Percentiles rank a stretch among this genome's conserved stretches.
Conservation (phyloP, 2,329 filamentous ascomycete genomes). For the Capronia epimyces region DNA sequence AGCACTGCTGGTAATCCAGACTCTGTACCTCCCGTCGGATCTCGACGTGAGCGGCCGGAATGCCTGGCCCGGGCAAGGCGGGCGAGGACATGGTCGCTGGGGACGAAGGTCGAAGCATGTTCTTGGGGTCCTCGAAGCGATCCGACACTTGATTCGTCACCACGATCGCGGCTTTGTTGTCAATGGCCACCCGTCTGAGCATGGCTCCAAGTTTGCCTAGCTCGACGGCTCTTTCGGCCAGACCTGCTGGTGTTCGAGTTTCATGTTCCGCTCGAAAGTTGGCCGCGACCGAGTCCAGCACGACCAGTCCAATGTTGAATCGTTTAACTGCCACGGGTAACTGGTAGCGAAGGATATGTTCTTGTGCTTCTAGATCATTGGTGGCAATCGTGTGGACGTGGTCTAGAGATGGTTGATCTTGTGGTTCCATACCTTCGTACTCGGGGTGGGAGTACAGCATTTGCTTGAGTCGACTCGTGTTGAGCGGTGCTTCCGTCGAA, state of each 20-base stretch:
- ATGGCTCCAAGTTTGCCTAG: conserved; percentile 69
- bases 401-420: conserved; percentile 60
- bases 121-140: conserved; percentile 54
- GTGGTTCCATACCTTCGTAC: conserved; percentile 44
- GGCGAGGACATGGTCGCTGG: conserved; percentile 19
- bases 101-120: conserved; percentile 11
- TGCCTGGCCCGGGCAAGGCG: background rate
- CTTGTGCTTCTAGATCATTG: conserved; percentile 87
- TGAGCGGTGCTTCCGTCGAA: conserved; percentile 80
- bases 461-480: conserved; percentile 74
- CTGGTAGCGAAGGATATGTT: conserved; percentile 90
- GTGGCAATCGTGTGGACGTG: conserved; percentile 74
- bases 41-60: conserved; percentile 4
- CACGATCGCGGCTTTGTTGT: conserved; percentile 73
- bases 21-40: conserved; percentile 53
- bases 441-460: conserved; percentile 64
- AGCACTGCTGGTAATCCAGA: conserved; percentile 84
- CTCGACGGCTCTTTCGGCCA: conserved; percentile 71
- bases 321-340: conserved; percentile 76
- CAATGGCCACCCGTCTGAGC: conserved; percentile 68
- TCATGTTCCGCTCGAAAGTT: conserved; percentile 84
- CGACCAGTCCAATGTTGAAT: conserved; percentile 70
- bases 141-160: conserved; percentile 95
- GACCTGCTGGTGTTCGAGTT: conserved; percentile 41
- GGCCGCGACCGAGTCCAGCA: conserved; percentile 87